phyloP scores from a whole-genome alignment of 352 stramenopile genomes.

The Globisporangium canariense region DNA sequence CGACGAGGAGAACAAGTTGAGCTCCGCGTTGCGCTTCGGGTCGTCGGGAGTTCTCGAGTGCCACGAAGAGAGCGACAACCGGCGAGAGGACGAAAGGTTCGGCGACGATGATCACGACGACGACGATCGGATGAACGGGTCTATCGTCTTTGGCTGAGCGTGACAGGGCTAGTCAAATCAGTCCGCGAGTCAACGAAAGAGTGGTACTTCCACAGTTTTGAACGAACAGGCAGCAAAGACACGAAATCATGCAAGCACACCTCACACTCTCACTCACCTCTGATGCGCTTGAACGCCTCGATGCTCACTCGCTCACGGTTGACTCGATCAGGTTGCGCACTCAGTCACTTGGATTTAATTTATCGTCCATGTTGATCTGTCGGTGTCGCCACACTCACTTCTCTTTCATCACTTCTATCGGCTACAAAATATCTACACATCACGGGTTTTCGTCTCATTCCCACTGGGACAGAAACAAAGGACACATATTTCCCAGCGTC shows the following conservation, averaged over 20 bases:
- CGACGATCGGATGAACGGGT: constrained; percentile 19
- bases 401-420: constrained; percentile 5
- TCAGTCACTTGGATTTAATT: constrained; percentile 11
- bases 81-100: background rate
- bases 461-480: constrained; percentile 3
- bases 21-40: constrained; percentile 22
- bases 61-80: background rate
- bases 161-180: background rate
- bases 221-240: background rate
- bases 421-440: constrained; percentile 11
- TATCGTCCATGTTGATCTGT: constrained; percentile 1
- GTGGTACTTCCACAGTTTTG: background rate
- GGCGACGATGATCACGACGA: constrained; percentile 12
- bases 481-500: constrained; percentile 4
- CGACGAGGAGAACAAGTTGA: constrained; percentile 77
- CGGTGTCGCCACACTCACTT: background rate
- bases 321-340: background rate
- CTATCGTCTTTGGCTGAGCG: constrained; percentile 37
- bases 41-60: constrained; percentile 2
- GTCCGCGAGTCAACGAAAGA: background rate
- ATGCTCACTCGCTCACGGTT: background rate
- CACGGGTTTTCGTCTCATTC: constrained; percentile 3
- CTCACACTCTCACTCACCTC: background rate
- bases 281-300: background rate
- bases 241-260: background rate